Conservation (phyloP, 1,139 yeast genomes). For the Saccharomyces uvarum region DNA sequence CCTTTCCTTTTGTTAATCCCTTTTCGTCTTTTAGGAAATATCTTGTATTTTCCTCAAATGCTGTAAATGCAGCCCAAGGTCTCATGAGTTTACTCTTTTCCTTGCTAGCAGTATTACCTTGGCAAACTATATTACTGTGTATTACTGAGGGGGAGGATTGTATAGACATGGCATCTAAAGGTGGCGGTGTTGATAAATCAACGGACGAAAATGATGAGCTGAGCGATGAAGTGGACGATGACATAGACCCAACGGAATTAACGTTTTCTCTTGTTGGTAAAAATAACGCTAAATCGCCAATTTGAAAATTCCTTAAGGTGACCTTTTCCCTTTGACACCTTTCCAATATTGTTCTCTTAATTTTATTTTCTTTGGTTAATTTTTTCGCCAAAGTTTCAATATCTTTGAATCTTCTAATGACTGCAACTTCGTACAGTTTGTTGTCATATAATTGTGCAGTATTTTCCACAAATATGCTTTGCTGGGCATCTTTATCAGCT, state of each 20-base stretch:
- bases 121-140: background rate
- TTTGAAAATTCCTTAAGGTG: constrained; percentile 56
- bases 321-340: constrained; percentile 45
- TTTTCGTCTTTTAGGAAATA: constrained; percentile 23
- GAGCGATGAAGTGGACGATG: constrained; percentile 23
- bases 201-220: constrained; percentile 30
- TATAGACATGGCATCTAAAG: constrained; percentile 11
- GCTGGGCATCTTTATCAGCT: constrained; percentile 23
- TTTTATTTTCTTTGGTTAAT: constrained; percentile 66
- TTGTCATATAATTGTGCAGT: constrained; percentile 28
- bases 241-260: constrained; percentile 33
- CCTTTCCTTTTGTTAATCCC: constrained; percentile 19
- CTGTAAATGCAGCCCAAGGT: constrained; percentile 33
- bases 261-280: constrained; percentile 53
- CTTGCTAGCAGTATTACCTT: background rate
- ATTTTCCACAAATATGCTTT: constrained; percentile 11
- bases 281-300: constrained; percentile 72
- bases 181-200: constrained; percentile 31
- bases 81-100: constrained; percentile 8
- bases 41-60: constrained; percentile 25
- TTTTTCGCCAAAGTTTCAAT: constrained; percentile 88
- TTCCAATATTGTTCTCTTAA: constrained; percentile 39
- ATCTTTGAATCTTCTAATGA: constrained; percentile 73
- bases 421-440: constrained; percentile 53
- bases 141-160: constrained; percentile 3